Percentiles rank a stretch among this genome's conserved stretches.
phyloP scores from a whole-genome alignment of 257 asterid species.

The Capsicum chinense region DNA sequence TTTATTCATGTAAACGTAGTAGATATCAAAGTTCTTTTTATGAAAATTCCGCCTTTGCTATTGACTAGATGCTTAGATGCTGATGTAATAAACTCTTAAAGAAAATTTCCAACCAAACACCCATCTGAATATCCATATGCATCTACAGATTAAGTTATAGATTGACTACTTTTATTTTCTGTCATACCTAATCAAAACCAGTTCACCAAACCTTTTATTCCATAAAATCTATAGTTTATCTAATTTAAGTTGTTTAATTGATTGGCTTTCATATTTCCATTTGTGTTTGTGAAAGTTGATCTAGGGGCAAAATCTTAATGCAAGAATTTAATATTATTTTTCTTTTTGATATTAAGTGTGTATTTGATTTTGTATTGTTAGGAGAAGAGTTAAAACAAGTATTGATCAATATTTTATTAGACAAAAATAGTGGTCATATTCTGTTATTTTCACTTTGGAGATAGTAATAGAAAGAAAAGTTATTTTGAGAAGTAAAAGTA shows the following conservation, averaged over 20 bases:
- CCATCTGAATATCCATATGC: neutral
- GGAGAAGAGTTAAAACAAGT: too few species aligned
- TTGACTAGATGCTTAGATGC: neutral
- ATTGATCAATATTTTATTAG: too few species aligned
- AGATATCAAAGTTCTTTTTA: neutral
- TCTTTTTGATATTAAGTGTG: neutral
- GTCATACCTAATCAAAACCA: constrained; percentile 12
- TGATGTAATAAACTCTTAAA: neutral
- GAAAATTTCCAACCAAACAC: constrained; percentile 3
- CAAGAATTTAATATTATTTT: neutral
- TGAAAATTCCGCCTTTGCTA: fast-evolving
- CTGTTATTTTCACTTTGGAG: too few species aligned
- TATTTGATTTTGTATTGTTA: neutral
- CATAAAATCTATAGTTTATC: too few species aligned
- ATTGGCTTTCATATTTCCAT: neutral
- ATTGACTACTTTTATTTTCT: neutral
- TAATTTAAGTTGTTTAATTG: neutral
- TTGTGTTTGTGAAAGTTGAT: neutral
- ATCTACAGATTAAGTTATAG: too few species aligned
- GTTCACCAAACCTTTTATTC: neutral
- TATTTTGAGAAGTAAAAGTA: too few species aligned
- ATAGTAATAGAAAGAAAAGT: too few species aligned
- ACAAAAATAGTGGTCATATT: too few species aligned
- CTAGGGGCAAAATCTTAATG: neutral
- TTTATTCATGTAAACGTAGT: neutral